Base-by-base conservation (phyloP, 192 early-diverging fungal genomes). In the Coemansia sp. region DNA sequence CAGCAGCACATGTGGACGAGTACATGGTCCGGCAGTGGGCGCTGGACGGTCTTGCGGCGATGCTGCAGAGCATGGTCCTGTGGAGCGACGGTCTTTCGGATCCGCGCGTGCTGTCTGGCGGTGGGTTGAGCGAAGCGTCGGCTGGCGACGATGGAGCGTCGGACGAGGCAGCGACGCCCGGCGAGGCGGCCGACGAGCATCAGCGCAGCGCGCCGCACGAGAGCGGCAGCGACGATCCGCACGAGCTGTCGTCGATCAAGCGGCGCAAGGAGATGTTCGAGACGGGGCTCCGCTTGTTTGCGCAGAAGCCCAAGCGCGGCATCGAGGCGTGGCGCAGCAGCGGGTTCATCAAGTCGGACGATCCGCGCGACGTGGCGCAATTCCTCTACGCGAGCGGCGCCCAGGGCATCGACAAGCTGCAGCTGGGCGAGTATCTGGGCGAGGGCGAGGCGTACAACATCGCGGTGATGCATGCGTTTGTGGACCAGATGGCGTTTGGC, bases 401-500 rank as follows among this genome's bases (percentile, higher is more conserved):
- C 1, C 91, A 94, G 55, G 93, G 92, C 15, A 70, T 95, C 22
- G 90, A 91, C 71, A 97, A 97, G 75, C 74, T 87, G 29, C 84
- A 89, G 72, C 84, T 97, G 72, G 95, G 95, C 55, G 95, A 97
- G 75, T 97, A 89, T 62, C 77, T 97, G 30, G 95, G 95, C 30
- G 93, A 97, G 68, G 92, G 92, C 52, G 94, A 97, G 29, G 79
- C 87, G 20, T 89, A 94, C 61, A 94, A 95, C 82, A 91, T 97
- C 62, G 84, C 88, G 8, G 92, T 94, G 45, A 97, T 97, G 95
- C 95, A 97, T 59, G 91, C 93, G n/a, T 94, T 96, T 83, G 91
- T 97, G 4, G 95, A 97, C 67, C 82, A 84, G 59, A 89, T 97
- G 86, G 86, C 90, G 38, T 96, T 97, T 62, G 61, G 68, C 38